A percentile compares a stretch with the other conserved stretches of the same genome.
Evolutionary conservation across 2,329 filamentous ascomycete species (phyloP).

Genomic region (Phaeosphaeria sp.): DNA sequence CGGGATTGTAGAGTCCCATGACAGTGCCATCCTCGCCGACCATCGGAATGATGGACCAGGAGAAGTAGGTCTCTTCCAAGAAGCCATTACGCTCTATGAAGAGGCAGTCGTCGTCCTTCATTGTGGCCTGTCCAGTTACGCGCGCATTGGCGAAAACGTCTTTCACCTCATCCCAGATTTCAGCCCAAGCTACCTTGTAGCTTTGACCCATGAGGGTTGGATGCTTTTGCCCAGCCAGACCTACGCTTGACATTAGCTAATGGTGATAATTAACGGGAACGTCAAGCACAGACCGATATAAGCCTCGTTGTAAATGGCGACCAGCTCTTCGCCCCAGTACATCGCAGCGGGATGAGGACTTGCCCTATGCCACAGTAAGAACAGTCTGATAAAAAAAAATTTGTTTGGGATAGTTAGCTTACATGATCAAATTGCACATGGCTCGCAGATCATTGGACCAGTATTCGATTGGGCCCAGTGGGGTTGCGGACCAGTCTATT

Average conservation of each 20-base stretch:
- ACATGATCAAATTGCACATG: conserved; percentile 83
- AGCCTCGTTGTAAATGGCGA: conserved; percentile 75
- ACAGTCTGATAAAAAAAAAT: conserved; percentile 5
- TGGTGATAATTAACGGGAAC: not conserved
- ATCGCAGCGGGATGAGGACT: conserved; percentile 67
- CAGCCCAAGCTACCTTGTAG: conserved; percentile 72
- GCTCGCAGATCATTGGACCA: conserved; percentile 76
- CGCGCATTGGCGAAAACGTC: conserved; percentile 72
- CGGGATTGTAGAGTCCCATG: conserved; percentile 78
- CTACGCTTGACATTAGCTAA: conserved; percentile 17
- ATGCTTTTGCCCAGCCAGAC: conserved; percentile 78
- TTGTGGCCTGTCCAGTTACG: conserved; percentile 75
- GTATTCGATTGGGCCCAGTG: conserved; percentile 75
- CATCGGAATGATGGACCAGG: conserved; percentile 80
- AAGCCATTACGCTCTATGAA: conserved; percentile 74
- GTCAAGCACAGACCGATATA: conserved; percentile 54
- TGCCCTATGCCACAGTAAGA: conserved; percentile 29
- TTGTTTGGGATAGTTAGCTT: conserved; percentile 6
- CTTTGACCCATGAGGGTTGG: conserved; percentile 75
- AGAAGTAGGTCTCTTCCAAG: conserved; percentile 81
- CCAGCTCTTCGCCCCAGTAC: conserved; percentile 78
- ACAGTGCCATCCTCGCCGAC: conserved; percentile 76
- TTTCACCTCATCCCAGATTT: conserved; percentile 76
- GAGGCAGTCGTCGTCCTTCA: conserved; percentile 82
- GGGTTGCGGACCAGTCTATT: conserved; percentile 74